Base-by-base conservation (phyloP, 768 basidiomycete species). In the Cystobasidium onofrii region DNA sequence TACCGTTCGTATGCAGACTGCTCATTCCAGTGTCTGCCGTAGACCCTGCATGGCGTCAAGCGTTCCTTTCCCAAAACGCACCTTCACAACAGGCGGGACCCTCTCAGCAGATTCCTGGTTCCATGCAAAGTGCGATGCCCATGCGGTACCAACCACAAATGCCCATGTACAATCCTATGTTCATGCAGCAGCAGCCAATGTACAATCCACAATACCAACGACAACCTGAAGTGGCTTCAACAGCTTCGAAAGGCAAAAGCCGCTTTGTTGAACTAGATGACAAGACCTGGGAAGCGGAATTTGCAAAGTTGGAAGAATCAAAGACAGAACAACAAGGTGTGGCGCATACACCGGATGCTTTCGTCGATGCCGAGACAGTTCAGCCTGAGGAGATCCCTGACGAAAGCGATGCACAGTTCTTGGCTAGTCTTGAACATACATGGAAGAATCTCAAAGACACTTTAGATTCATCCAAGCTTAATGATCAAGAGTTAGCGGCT, bases 191-290 rank as follows among this genome's bases (percentile, higher is more conserved):
- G 13, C 57, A 27, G 41, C 25, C 36, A 29, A 25, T 23, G 15
- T 46, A 50, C 39, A 23, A 12, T 12, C 69, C 7, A 29, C 52
- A 57, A 33, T 29, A 55, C n/a, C 54, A 57, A 20, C 52, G 29
- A 4, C 69, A 52, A 20, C 67, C 73, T 31, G 44, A 67, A 27
- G 31, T 31, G 33, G 64, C 73, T 25, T 20, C 64, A 43, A 43
- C 31, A n/a, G 31, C 62, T 15, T 25, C 54, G 6, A 97, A 95
- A 80, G 90, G 89, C 1, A 93, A 91, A 79, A 86, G 84, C 20
- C 84, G 86, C 27, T 78, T 81, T 29, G 77, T 78, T 62, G 81
- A 81, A 57, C 76, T 79, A 31, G 79, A 79, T 31, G 74, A 74
- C 20, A 67, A 74, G n/a, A 61, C 61, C 1, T 80, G 79, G 79